phyloP scores from a whole-genome alignment of 2,329 filamentous ascomycete species.

The Diaporthe humulicola region DNA sequence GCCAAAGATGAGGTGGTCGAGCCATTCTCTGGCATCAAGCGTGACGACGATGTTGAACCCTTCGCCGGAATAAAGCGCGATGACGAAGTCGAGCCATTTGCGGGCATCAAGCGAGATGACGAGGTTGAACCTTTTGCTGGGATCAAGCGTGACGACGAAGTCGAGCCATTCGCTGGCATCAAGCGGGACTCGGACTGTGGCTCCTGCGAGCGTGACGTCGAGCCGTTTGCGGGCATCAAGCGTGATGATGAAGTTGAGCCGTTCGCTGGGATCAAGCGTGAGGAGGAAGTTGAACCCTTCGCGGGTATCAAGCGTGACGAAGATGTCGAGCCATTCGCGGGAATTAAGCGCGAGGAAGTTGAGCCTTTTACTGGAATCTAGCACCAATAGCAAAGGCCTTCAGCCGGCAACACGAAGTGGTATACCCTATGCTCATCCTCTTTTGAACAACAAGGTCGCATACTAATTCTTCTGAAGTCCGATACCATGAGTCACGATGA shows the following conservation, averaged over 20 bases:
- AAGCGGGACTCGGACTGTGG: background rate
- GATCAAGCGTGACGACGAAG: background rate
- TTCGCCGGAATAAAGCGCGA: background rate
- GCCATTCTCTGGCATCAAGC: background rate
- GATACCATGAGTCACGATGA: background rate
- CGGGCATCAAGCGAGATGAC: background rate
- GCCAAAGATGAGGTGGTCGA: background rate
- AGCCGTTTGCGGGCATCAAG: background rate
- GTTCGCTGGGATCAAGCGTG: background rate
- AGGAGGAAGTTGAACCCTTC: background rate
- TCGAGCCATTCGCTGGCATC: background rate
- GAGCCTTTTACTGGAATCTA: background rate
- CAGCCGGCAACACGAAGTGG: background rate
- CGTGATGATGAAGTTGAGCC: background rate
- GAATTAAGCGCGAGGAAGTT: background rate
- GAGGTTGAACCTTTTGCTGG: background rate
- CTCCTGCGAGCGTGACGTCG: too few species aligned
- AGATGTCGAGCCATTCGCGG: background rate
- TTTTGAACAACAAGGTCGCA: too few species aligned
- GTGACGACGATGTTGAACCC: background rate
- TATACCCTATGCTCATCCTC: too few species aligned
- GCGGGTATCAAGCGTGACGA: background rate
- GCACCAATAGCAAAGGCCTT: background rate
- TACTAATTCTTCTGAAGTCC: background rate
- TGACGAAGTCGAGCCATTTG: background rate